Evolutionary conservation across 148 eudicot species (phyloP), one percentile per base, ranked within the genome.

Genomic region (Persicaria maculosa): DNA sequence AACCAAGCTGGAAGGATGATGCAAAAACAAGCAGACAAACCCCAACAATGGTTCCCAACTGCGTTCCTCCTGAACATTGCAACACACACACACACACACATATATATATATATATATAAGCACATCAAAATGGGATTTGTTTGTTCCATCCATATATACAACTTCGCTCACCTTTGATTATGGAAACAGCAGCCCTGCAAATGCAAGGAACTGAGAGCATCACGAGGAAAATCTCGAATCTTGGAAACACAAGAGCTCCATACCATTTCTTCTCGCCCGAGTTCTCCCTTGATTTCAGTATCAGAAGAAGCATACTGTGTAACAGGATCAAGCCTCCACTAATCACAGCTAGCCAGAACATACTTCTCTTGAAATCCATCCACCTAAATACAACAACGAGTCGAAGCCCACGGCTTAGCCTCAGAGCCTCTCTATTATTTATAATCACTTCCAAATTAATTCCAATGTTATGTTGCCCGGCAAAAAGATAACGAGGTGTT

Each of bases 301-400:
- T 77, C 7, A 82, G 16, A 11, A 90, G 82, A 76, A 92, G 68
- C 67, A 85, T 72, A 48, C 47, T 71, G 73, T 90, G 99, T 77
- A 90, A 52, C 45, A 90, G 53, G 25, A 90, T 84, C 80, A 90
- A 82, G 83, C 90, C 74, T 72, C 89, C 94, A 50, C 87, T 72
- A 44, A 95, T 85, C 52, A 89, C 82, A 25, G 88, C 97, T 77
- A 95, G 67, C 99, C 99, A 95, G 76, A 95, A 95, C 92, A 90
- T 89, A 81, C 83, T 85, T 73, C 92, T 84, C 48, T 85, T 72
- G 80, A 95, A 95, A 82, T 85, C 89, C 78, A 82, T 87, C 97
- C 99, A 95, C 85, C 99, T 95, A 72, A 44, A 68, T 61, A 25
- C 36, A 58, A 19, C 64, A 19, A 17, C 7, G 1, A 10, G 2